These are phyloP conservation scores for Leccinum subgranulosum DNA, from an alignment of 768 basidiomycete species.

Conservation along the genomic window DNA sequence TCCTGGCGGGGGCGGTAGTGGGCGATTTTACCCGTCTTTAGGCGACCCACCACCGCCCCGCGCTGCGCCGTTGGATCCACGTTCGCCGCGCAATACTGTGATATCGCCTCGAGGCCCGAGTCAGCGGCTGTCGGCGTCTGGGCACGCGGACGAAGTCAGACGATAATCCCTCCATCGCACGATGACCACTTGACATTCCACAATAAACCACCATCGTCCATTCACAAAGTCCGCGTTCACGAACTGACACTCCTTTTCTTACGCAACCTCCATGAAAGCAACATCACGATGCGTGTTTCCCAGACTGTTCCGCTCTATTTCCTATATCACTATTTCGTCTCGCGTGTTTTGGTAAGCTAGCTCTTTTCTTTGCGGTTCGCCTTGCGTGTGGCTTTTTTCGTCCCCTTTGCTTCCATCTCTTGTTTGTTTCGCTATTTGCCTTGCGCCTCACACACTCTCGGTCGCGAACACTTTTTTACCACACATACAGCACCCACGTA, in stretches of 20 bases:
- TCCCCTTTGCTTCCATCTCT: background rate
- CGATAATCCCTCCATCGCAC: conserved; percentile 7
- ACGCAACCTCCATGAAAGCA: conserved; percentile 24
- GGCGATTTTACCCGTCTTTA: conserved; percentile 12
- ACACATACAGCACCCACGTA: conserved; percentile 11
- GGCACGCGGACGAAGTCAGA: conserved; percentile 13
- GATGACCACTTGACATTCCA: background rate
- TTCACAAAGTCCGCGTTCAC: conserved; percentile 9
- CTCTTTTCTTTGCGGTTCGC: background rate
- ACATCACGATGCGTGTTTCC: conserved; percentile 19
- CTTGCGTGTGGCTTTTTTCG: conserved; percentile 1
- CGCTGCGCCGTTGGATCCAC: conserved; percentile 11
- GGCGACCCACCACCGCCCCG: conserved; percentile 13
- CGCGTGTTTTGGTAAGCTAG: background rate
- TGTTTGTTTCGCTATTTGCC: background rate
- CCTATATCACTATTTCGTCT: background rate
- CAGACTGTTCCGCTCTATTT: background rate
- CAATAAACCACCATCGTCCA: conserved; percentile 2
- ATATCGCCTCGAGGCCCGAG: conserved; percentile 16
- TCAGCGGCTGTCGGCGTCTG: conserved; percentile 13
- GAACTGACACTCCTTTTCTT: conserved; percentile 13
- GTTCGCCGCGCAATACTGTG: conserved; percentile 12
- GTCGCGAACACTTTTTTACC: background rate
- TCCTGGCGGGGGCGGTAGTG: background rate
- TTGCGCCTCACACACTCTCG: background rate